Conservation (phyloP, 805 yeast species). For the Kazachstania kunashirensis region DNA sequence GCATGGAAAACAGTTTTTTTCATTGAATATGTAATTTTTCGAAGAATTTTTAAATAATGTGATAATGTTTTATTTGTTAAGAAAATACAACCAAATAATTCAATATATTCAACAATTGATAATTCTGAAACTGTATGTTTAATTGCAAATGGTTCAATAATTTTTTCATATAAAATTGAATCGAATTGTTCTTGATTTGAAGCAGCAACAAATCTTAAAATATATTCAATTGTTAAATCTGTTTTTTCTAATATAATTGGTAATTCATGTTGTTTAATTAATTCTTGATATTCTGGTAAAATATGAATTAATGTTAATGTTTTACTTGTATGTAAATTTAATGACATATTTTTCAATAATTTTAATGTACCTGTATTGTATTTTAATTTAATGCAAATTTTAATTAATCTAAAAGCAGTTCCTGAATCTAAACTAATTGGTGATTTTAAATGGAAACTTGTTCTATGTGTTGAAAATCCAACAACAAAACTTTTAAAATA, state of each 20-base stretch:
- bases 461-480: constrained; percentile 28
- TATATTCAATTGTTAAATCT: constrained; percentile 32
- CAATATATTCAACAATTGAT: constrained; percentile 35
- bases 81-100: constrained; percentile 35
- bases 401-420: constrained; percentile 17
- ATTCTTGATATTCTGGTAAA: constrained; percentile 14
- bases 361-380: constrained; percentile 24
- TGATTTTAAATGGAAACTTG: constrained; percentile 27
- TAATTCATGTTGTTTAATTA: constrained; percentile 10
- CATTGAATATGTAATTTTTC: constrained; percentile 29
- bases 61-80: constrained; percentile 32
- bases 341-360: constrained; percentile 23
- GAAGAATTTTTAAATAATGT: constrained; percentile 32
- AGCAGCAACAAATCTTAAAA: constrained; percentile 39
- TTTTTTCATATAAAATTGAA: constrained; percentile 22
- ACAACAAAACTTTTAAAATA: constrained; percentile 18
- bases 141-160: constrained; percentile 19
- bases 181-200: constrained; percentile 37
- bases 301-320: constrained; percentile 7
- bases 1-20: constrained; percentile 37
- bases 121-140: constrained; percentile 32
- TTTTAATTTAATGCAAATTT: constrained; percentile 22
- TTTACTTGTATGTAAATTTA: constrained; percentile 6
- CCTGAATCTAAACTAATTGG: constrained; percentile 23
- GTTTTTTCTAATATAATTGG: constrained; percentile 17